Conservation (phyloP, 306 rosid genomes). For the Trichosanthes cucumerina region DNA sequence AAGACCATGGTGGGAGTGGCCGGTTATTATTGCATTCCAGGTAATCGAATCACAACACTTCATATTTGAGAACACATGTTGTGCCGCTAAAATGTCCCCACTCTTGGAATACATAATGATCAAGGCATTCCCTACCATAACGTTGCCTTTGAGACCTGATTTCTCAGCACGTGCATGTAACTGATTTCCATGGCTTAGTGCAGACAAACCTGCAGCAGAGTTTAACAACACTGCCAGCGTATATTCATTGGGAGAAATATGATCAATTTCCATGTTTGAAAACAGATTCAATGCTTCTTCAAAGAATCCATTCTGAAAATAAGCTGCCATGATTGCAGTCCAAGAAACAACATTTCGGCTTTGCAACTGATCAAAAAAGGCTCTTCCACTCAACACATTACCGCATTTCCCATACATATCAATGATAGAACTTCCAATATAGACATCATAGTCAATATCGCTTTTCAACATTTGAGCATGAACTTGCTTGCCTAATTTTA, state of each 20-base stretch:
- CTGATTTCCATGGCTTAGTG: slow-evolving; percentile 11
- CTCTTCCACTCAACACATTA: slow-evolving; percentile 4
- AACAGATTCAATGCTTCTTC: slow-evolving; percentile 16
- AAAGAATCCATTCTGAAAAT: slow-evolving; percentile 15
- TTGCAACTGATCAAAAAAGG: slow-evolving; percentile 7
- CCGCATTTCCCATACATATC: slow-evolving; percentile 18
- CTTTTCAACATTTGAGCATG: slow-evolving; percentile 15
- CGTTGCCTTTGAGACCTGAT: slow-evolving; percentile 10
- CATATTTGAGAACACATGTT: not conserved
- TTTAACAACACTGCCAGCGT: slow-evolving; percentile 15
- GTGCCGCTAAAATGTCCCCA: slow-evolving; percentile 13
- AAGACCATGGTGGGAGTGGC: slow-evolving; percentile 13
- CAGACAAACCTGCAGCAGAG: slow-evolving; percentile 12
- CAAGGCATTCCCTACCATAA: slow-evolving; percentile 16
- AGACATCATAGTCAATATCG: slow-evolving; percentile 3
- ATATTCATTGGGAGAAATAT: slow-evolving; percentile 14
- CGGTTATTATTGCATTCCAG: slow-evolving; percentile 17
- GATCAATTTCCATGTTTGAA: slow-evolving; percentile 8
- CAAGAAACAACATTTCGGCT: slow-evolving; percentile 14
- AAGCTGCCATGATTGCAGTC: slow-evolving; percentile 11
- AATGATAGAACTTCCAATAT: slow-evolving; percentile 12
- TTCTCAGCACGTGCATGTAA: slow-evolving; percentile 14
- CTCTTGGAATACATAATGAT: slow-evolving; percentile 16
- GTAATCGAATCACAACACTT: slow-evolving; percentile 1
- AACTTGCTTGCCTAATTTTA: slow-evolving; percentile 13